Conservation (phyloP, 2,329 filamentous ascomycete species). For the Penicillium sp. region DNA sequence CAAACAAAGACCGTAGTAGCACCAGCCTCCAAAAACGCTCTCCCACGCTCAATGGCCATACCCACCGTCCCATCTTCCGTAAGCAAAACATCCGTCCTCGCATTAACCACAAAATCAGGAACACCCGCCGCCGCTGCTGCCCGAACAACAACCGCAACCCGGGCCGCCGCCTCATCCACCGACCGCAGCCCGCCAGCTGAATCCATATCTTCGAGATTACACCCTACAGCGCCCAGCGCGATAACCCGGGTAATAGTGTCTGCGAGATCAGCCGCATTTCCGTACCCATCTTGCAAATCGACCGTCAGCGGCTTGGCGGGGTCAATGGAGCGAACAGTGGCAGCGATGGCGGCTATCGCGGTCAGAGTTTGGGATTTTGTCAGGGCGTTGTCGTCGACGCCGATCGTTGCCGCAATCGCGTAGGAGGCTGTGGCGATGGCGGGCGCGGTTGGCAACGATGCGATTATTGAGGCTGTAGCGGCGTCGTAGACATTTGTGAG, state of each 20-base stretch:
- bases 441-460: conserved; percentile 34
- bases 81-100: conserved; percentile 53
- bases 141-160: conserved; percentile 42
- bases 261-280: conserved; percentile 44
- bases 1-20: conserved; percentile 62
- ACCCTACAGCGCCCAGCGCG: conserved; percentile 55
- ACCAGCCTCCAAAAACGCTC: conserved; percentile 58
- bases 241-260: conserved; percentile 48
- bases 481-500: conserved; percentile 59
- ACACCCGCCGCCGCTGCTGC: conserved; percentile 50
- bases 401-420: conserved; percentile 50
- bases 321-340: conserved; percentile 45
- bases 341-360: conserved; percentile 48
- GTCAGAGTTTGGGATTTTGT: conserved; percentile 53
- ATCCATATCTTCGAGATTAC: conserved; percentile 59
- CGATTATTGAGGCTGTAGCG: conserved; percentile 49
- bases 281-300: conserved; percentile 63
- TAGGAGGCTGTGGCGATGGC: conserved; percentile 54
- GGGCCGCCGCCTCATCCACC: conserved; percentile 49
- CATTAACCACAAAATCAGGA: conserved; percentile 58
- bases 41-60: conserved; percentile 55
- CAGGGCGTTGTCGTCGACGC: conserved; percentile 51
- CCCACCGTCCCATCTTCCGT: conserved; percentile 44
- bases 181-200: conserved; percentile 39
- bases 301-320: conserved; percentile 45